Evolutionary conservation across 2,329 filamentous ascomycete species (phyloP), one percentile per base, ranked within the genome.

Genomic region (Talaromyces sp.): DNA sequence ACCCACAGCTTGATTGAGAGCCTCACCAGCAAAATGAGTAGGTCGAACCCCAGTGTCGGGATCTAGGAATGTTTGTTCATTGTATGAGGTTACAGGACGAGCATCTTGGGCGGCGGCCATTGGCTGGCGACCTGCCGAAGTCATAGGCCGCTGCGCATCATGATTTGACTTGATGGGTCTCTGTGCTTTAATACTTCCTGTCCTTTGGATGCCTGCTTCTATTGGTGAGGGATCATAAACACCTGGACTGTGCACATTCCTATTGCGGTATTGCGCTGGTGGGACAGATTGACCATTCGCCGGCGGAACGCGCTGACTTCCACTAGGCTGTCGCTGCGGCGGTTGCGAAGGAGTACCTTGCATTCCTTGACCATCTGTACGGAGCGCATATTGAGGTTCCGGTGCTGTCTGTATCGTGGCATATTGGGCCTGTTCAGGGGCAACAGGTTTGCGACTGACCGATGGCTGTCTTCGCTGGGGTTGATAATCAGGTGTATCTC

Each of bases 301-400:
- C 13, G 61, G 36, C 17, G 38, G 31, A 15, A 64, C 19, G 36
- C 38, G 60, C 19, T 58, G 60, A n/a, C n/a, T 31, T 8, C 49
- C 49, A 5, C 54, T 61, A 40, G 51, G 34, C 1, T 43, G 59
- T 25, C 51, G 38, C 34, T 63, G 59, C 5, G 27, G 40, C 17
- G 22, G 29, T 51, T 54, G 64, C 17, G 31, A 31, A 63, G 69
- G 69, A 17, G 74, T 68, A 22, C 66, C 71, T 58, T 36, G 61
- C 71, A 34, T 67, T 67, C 66, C 71, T 25, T 65, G 59, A 45
- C 36, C 34, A n/a, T 54, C 58, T 45, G 69, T 66, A 45, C 66
- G 68, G 17, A 66, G 68, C 5, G 69, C 58, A 64, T 70, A 71
- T n/a, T 70, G 72, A 8, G 70, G 66, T 25, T 72, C 65, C 5